Conservation (phyloP, 139 green algal species). For the Closterium sp. region DNA sequence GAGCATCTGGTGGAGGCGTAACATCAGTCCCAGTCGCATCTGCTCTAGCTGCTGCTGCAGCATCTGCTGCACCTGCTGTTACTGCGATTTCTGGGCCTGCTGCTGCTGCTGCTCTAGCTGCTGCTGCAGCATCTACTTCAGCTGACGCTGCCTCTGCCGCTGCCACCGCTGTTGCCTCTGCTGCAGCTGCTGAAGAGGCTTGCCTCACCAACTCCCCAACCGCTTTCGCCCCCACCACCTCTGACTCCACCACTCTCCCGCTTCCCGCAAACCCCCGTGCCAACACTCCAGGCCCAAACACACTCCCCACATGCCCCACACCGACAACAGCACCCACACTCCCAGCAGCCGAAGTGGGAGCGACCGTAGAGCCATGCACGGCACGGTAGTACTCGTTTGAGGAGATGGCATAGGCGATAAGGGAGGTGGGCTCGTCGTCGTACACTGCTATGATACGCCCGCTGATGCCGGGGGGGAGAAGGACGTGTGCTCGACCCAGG, state of each 20-base stretch:
- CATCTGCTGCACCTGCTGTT: neutral
- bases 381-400: slow-evolving; percentile 42
- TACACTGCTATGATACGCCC: slow-evolving; percentile 8
- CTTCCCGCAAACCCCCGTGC: neutral
- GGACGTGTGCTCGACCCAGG: neutral
- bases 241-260: neutral
- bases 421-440: slow-evolving; percentile 51
- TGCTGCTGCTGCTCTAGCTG: neutral
- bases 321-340: neutral
- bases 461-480: slow-evolving; percentile 5
- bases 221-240: neutral
- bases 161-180: neutral
- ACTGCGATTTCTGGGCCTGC: neutral
- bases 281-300: neutral
- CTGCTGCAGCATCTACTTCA: neutral
- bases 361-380: neutral
- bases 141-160: neutral
- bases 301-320: neutral
- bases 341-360: neutral
- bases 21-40: neutral
- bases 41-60: neutral
- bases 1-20: neutral
- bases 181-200: neutral
- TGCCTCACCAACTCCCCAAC: neutral
- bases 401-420: slow-evolving; percentile 53